Evolutionary conservation across 1,284 basidiomycete species (phyloP), one percentile per base, ranked within the genome.

Genomic region (Exobasidium rhododendri): DNA sequence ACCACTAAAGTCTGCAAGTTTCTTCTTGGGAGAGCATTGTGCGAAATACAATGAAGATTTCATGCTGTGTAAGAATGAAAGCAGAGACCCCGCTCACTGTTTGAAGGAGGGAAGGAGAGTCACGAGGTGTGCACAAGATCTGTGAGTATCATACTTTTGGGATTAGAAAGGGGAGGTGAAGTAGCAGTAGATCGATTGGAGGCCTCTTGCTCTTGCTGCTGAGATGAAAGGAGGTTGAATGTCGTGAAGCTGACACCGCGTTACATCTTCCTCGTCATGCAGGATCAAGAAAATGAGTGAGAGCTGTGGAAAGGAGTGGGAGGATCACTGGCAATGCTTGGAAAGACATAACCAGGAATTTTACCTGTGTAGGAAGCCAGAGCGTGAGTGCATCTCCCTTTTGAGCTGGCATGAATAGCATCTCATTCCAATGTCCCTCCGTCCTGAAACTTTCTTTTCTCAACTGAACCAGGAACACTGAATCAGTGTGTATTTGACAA

Each of bases 31-130:
- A 40, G 88, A 91, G 56, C 86, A 91, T 81, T 98, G 94, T 86
- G 91, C 92, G 83, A 90, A 92, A 64, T 94, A 89, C 83, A 97
- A 97, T 83, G 96, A 94, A 94, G 94, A 99, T 83, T 98, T 97
- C 79, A 97, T 99, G 92, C 89, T 97, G 61, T 98, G 96, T 86
- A 98, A 98, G 84, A 84, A 86, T 53, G 93, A 97, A 83, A 89
- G 86, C 80, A 85, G 86, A 60, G 88, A 97, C 80, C 92, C 96
- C 13, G 92, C 82, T 35, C 92, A 96, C 81, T 99, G 96, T 82
- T 81, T 98, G 81, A 90, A 91, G 84, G 96, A 98, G 82, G 96
- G 96, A 29, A 83, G 96, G 71, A 88, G 92, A 76, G 94, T 98
- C 64, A 98, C 96, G 59, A 85, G 96, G 73, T 99, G 96, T 81